A percentile compares a stretch with the other conserved stretches of the same genome.
Conservation (phyloP, 139 green algal genomes). For the Closterium sp. region DNA sequence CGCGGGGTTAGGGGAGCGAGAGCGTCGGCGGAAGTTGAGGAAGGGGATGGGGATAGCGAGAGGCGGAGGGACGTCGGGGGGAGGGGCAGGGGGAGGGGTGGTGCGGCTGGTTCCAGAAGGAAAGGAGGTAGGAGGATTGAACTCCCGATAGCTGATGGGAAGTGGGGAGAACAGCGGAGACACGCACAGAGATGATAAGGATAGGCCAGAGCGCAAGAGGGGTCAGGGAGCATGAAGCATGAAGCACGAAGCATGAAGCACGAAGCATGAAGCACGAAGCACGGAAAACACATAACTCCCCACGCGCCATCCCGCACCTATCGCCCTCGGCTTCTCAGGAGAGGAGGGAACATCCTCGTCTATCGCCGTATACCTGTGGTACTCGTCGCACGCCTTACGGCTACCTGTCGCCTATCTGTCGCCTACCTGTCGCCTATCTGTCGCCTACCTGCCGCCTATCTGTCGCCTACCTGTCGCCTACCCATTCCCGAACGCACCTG, state of each 20-base stretch:
- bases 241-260: no score
- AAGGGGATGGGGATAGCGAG: neutral
- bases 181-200: no score
- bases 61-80: neutral
- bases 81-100: neutral
- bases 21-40: neutral
- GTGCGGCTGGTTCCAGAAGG: neutral
- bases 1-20: neutral
- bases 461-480: neutral
- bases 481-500: neutral
- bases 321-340: no score
- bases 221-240: no score
- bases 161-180: neutral
- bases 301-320: neutral
- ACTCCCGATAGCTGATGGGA: neutral
- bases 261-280: no score
- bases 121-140: neutral
- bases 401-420: neutral
- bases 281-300: neutral
- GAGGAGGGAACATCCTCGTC: no score
- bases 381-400: no score
- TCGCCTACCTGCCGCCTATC: neutral
- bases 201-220: no score
- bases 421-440: neutral
- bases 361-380: no score